These are phyloP conservation scores for Monosporozyma unispora DNA, from an alignment of 805 yeast species.

Conservation along the genomic window DNA sequence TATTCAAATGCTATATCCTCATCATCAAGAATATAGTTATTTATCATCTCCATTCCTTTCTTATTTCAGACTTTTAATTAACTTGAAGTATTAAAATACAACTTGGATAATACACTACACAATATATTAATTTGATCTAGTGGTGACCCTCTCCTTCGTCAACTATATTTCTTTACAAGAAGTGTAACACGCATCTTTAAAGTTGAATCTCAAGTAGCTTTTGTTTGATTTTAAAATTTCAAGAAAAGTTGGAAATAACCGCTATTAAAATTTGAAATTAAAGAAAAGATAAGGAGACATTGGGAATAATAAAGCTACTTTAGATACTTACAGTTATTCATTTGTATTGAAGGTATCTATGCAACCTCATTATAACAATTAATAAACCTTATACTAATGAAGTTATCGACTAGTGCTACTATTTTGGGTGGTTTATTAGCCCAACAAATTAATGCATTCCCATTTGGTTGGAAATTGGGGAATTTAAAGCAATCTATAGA, in stretches of 20 bases:
- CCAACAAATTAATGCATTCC: neutral
- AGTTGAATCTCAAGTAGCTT: neutral
- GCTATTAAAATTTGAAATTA: neutral
- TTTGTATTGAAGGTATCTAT: no score
- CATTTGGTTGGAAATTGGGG: neutral
- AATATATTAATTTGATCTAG: neutral
- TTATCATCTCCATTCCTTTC: constrained; percentile 1
- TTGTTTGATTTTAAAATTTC: neutral
- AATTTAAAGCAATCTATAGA: neutral
- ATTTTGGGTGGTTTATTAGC: neutral
- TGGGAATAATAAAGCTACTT: neutral
- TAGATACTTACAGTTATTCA: neutral
- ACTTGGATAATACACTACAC: neutral
- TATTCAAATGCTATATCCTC: constrained; percentile 39
- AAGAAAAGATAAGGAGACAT: neutral
- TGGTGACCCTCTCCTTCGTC: neutral
- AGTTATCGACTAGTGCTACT: neutral
- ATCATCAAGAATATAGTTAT: constrained; percentile 12
- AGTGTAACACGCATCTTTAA: neutral
- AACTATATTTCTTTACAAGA: no score
- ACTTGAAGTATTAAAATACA: neutral
- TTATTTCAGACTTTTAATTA: neutral
- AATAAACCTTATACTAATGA: neutral
- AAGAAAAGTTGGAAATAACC: neutral
- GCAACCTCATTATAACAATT: neutral